Evolutionary conservation across 2,329 filamentous ascomycete genomes (phyloP), one percentile per base, ranked within the genome.

Genomic region (Fusarium dimerum): DNA sequence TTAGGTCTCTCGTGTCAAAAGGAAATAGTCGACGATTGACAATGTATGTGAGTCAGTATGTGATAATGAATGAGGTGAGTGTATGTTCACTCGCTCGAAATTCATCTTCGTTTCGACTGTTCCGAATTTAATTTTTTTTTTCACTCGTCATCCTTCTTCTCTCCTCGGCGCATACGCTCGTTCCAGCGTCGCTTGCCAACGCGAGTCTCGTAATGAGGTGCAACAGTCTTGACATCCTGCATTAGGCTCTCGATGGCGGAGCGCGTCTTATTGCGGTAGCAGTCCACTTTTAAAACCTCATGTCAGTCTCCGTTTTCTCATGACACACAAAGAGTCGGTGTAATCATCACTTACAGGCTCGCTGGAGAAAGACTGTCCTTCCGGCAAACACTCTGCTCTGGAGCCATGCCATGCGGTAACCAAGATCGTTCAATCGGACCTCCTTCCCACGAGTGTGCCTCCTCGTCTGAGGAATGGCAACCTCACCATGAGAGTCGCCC

Each of bases 331-430:
- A n/a, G n/a, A n/a, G n/a, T n/a, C n/a, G n/a, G n/a, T n/a, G 17
- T 12, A 8, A 34, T 38, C 32, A 12, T 16, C 18, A 88, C 92
- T 85, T 78, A 96, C 92, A 77, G 64, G 92, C 92, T 78, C 91
- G 86, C 72, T 97, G 93, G 65, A 97, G 77, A 71, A 97, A 97
- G 44, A 96, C 79, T 40, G 88, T 91, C 62, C 91, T 83, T 12
- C 88, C 89, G 1, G 92, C 87, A 76, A 97, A 97, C 11, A 93
- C 90, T 66, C 93, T 82, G 70, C 92, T 94, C 75, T 97, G 93
- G 49, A 92, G 87, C 93, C 94, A 99, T 45, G 90, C 92, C 89
- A 99, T 95, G 43, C 93, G 85, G 71, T 95, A 96, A 3, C 92
- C 93, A 43, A 97, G 76, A 67, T 97, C 92, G 68, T 97, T 97